Conservation (phyloP, 768 basidiomycete species). For the Boletus rubroflammeus region DNA sequence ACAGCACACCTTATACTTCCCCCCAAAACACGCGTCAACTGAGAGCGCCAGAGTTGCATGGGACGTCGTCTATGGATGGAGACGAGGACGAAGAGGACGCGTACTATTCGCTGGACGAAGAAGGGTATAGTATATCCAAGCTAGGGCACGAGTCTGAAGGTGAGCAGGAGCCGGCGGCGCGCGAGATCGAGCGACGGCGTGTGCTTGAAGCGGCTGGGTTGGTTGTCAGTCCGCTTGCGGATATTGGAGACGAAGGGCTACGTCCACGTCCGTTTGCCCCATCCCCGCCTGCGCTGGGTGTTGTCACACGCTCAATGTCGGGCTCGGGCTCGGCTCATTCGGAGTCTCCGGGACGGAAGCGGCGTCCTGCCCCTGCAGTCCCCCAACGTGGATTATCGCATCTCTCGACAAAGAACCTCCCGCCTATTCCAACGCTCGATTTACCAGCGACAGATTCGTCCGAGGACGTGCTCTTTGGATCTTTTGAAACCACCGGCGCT, state of each 20-base stretch:
- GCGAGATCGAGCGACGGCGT: slow-evolving; percentile 71
- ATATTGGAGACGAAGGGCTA: not conserved
- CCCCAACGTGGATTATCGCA: slow-evolving; percentile 17
- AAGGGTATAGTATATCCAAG: slow-evolving; percentile 22
- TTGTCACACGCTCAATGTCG: slow-evolving; percentile 4
- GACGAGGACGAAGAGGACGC: slow-evolving; percentile 35
- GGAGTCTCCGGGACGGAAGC: slow-evolving; percentile 21
- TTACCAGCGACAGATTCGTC: slow-evolving; percentile 19
- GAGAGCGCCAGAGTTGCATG: slow-evolving; percentile 4
- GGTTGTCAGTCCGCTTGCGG: slow-evolving; percentile 49
- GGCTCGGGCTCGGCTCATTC: slow-evolving; percentile 37
- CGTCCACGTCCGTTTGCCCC: slow-evolving; percentile 16
- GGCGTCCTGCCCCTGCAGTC: slow-evolving; percentile 26
- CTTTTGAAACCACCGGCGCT: not conserved
- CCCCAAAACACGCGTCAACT: slow-evolving; percentile 13
- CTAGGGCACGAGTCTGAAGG: slow-evolving; percentile 10
- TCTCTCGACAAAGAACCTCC: slow-evolving; percentile 48
- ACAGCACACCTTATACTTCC: slow-evolving; percentile 24
- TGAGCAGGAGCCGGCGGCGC: slow-evolving; percentile 48
- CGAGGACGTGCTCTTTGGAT: not conserved
- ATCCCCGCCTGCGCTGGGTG: not conserved
- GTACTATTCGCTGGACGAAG: slow-evolving; percentile 30
- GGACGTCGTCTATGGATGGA: slow-evolving; percentile 15
- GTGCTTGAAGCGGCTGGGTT: slow-evolving; percentile 90
- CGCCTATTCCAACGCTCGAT: slow-evolving; percentile 43